These are phyloP conservation scores for Hyphopichia buzzinii DNA, from an alignment of 1,139 yeast genomes.

Conservation along the genomic window DNA sequence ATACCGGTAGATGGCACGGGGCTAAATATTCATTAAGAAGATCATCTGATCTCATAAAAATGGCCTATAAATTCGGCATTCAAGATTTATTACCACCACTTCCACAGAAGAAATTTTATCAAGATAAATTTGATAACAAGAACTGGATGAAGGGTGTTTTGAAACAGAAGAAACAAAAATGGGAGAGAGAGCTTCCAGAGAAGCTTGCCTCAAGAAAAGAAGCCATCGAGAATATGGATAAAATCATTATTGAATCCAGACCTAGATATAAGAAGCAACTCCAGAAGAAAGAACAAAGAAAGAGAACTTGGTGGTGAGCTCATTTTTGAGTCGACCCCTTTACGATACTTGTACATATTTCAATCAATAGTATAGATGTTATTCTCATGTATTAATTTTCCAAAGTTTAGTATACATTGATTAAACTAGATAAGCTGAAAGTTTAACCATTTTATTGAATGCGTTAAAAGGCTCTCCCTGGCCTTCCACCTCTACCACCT, in stretches of 20 bases:
- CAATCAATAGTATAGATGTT: background rate
- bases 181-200: slow-evolving; percentile 68
- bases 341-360: slow-evolving; percentile 2
- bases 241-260: slow-evolving; percentile 62
- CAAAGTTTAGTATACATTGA: too few species aligned
- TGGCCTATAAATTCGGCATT: slow-evolving; percentile 80
- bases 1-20: slow-evolving; percentile 72
- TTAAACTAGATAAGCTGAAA: too few species aligned
- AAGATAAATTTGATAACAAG: slow-evolving; percentile 71
- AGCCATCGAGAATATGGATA: slow-evolving; percentile 74
- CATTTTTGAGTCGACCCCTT: background rate
- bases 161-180: slow-evolving; percentile 75
- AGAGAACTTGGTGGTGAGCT: slow-evolving; percentile 46
- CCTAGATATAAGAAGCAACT: slow-evolving; percentile 60
- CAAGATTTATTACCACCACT: slow-evolving; percentile 76
- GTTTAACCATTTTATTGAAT: too few species aligned
- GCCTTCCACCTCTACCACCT: slow-evolving; percentile 17
- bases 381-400: slow-evolving; percentile 1
- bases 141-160: slow-evolving; percentile 76
- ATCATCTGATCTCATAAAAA: slow-evolving; percentile 80
- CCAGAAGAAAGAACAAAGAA: slow-evolving; percentile 47
- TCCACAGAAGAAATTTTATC: slow-evolving; percentile 70
- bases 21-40: slow-evolving; percentile 81
- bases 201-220: slow-evolving; percentile 60
- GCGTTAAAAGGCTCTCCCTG: background rate